A percentile compares a stretch with the other conserved stretches of the same genome.
Conservation (phyloP, 129 eudicot species). For the Erigeron canadensis region DNA sequence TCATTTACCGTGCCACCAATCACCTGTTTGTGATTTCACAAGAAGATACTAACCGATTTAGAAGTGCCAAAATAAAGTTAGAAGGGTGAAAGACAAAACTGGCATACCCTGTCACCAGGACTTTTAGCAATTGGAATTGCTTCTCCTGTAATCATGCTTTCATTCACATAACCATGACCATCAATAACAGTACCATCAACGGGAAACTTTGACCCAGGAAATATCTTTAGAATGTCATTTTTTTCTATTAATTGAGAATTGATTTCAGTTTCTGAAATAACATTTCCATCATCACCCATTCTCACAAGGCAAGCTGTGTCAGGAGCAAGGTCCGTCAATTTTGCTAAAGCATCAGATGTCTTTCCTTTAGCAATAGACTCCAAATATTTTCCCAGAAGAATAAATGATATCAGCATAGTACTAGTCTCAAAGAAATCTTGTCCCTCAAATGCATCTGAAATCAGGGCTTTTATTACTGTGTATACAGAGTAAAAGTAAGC, state of each 20-base stretch:
- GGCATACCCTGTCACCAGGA: constrained; percentile 39
- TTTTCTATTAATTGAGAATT: constrained; percentile 35
- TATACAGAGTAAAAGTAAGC: constrained; percentile 58
- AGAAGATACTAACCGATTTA: neutral
- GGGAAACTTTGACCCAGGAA: constrained; percentile 43
- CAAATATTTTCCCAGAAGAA: constrained; percentile 40
- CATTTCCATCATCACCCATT: constrained; percentile 32
- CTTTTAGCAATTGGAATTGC: constrained; percentile 41
- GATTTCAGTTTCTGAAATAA: constrained; percentile 34
- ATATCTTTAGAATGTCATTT: constrained; percentile 37
- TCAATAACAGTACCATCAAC: constrained; percentile 41
- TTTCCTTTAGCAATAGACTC: constrained; percentile 49
- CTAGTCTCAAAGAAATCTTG: constrained; percentile 57
- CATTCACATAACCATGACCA: constrained; percentile 47
- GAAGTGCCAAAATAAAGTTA: neutral
- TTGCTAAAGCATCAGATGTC: constrained; percentile 51
- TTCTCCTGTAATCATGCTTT: constrained; percentile 55
- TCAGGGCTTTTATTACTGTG: constrained; percentile 37
- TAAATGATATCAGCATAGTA: constrained; percentile 47
- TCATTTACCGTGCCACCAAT: constrained; percentile 52
- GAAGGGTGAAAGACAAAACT: neutral
- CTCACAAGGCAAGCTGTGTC: constrained; percentile 39
- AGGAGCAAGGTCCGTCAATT: constrained; percentile 44
- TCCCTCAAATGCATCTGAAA: constrained; percentile 40
- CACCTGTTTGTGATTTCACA: constrained; percentile 23